Conservation (phyloP, 352 stramenopile genomes). For the Phytopythium sindhum region DNA sequence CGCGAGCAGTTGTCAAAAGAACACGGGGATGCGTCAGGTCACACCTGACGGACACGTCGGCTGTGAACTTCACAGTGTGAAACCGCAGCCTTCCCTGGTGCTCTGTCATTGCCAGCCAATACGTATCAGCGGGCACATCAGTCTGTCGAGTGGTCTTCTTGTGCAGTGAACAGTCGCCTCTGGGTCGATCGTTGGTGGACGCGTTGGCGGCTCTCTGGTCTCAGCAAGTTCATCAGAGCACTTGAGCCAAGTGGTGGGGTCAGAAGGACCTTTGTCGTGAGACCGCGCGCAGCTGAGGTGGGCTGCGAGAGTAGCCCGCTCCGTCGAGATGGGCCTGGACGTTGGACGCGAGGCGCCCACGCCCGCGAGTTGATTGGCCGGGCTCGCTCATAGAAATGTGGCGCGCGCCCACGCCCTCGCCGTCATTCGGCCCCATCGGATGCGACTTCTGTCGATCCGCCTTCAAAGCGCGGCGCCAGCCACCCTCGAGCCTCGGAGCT, state of each 20-base stretch:
- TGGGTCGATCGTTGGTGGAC: no score
- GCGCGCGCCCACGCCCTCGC: background rate
- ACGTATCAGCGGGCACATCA: no score
- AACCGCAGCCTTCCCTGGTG: background rate
- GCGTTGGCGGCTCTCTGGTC: no score
- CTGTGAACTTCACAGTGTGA: no score
- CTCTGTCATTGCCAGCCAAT: no score
- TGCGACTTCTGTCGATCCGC: background rate
- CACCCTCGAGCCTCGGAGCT: background rate
- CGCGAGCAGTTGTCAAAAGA: background rate
- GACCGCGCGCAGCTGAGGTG: background rate
- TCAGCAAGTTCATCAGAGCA: background rate
- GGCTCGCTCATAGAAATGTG: background rate
- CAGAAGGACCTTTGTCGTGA: background rate
- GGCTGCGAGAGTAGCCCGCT: conserved; percentile 1
- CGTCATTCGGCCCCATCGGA: background rate
- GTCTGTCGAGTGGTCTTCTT: no score
- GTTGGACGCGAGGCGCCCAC: background rate
- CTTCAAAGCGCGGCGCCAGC: background rate
- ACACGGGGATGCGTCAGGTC: background rate
- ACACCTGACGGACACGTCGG: background rate
- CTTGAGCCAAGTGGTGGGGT: background rate
- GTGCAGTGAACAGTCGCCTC: no score
- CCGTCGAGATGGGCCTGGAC: background rate
- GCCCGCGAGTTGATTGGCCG: background rate